Conservation (phyloP, 305 asterid species). For the Fraxinus baroniana region DNA sequence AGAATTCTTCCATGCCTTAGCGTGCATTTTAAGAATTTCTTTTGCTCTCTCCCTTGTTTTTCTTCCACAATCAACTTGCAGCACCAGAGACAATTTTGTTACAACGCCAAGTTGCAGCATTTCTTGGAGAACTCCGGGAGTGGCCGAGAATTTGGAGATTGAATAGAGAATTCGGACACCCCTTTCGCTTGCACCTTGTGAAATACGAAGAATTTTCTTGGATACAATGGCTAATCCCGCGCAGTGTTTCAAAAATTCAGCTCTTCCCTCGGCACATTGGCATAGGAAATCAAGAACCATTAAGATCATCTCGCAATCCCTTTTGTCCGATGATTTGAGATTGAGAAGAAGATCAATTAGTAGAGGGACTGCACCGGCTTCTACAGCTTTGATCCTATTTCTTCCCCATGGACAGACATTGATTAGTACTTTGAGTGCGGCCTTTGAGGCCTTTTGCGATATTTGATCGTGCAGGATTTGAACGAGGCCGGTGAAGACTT, state of each 20-base stretch:
- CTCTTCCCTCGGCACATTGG: slow-evolving; percentile 83
- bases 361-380: slow-evolving; percentile 41
- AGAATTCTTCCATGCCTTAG: slow-evolving; percentile 65
- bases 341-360: slow-evolving; percentile 45
- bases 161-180: slow-evolving; percentile 61
- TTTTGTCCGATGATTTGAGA: slow-evolving; percentile 39
- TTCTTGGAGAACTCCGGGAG: slow-evolving; percentile 44
- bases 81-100: slow-evolving; percentile 54
- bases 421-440: slow-evolving; percentile 51
- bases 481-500: slow-evolving; percentile 41
- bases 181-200: slow-evolving; percentile 54
- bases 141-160: slow-evolving; percentile 53
- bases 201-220: slow-evolving; percentile 72
- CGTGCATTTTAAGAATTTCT: slow-evolving; percentile 57
- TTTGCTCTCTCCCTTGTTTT: slow-evolving; percentile 63
- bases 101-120: slow-evolving; percentile 73
- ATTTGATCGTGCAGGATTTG: slow-evolving; percentile 46
- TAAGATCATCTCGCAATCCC: slow-evolving; percentile 47
- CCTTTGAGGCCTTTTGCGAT: slow-evolving; percentile 46
- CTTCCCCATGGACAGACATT: slow-evolving; percentile 46
- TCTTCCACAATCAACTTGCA: slow-evolving; percentile 60
- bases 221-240: slow-evolving; percentile 77
- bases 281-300: slow-evolving; percentile 50
- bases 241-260: slow-evolving; percentile 53
- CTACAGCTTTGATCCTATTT: slow-evolving; percentile 60